Conservation (phyloP, 2,329 filamentous ascomycete genomes). For the Aureobasidium sp. region DNA sequence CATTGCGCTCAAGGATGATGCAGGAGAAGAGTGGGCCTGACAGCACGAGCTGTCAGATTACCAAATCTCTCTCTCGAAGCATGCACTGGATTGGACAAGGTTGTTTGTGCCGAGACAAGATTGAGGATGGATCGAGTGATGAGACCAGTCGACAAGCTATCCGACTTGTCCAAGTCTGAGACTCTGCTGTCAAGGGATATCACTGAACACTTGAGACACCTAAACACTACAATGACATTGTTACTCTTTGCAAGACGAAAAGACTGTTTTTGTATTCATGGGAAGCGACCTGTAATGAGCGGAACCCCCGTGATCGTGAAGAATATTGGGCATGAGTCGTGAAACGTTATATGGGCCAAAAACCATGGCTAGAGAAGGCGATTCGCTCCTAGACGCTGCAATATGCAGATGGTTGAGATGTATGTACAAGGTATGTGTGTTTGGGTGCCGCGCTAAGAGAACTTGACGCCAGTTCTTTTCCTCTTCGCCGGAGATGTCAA, state of each 20-base stretch:
- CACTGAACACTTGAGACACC: background rate
- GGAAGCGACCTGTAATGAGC: background rate
- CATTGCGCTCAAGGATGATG: background rate
- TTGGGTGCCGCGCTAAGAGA: background rate
- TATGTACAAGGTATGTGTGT: slow-evolving; percentile 1
- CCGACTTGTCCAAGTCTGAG: background rate
- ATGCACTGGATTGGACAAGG: background rate
- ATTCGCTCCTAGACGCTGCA: background rate
- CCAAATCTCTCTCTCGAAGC: background rate
- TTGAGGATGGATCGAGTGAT: background rate
- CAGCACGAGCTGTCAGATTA: background rate
- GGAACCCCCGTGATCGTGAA: background rate
- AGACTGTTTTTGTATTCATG: background rate
- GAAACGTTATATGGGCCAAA: background rate
- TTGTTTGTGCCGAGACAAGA: background rate
- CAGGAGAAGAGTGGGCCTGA: background rate
- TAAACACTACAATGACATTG: background rate
- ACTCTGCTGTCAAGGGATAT: background rate
- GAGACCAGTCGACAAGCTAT: background rate
- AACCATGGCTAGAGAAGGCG: background rate
- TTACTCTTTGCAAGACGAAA: background rate
- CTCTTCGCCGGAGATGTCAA: slow-evolving; percentile 15
- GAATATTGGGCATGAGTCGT: slow-evolving; percentile 5
- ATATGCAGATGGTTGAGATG: background rate
- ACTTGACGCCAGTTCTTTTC: slow-evolving; percentile 5